These are phyloP conservation scores for Cyberlindnera galapagoensis DNA, from an alignment of 805 yeast genomes.

Conservation along the genomic window DNA sequence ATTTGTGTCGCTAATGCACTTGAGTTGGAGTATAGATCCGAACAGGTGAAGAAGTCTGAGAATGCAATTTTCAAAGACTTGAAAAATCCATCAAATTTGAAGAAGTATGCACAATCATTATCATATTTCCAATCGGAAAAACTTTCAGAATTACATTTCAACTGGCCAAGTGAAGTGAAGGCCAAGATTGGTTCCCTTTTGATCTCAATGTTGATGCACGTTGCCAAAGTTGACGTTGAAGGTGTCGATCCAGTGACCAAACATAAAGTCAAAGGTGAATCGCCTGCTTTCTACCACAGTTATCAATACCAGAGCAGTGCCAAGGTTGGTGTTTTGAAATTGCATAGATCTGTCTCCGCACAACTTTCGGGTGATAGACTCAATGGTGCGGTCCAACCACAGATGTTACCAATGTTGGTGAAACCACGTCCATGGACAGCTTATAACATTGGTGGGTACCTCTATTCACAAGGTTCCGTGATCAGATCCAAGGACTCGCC, in stretches of 20 bases:
- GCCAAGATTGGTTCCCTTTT: conserved; percentile 81
- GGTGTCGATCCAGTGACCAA: conserved; percentile 81
- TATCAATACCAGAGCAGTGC: conserved; percentile 77
- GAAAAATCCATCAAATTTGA: conserved; percentile 30
- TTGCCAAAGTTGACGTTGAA: conserved; percentile 73
- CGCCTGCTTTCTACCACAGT: conserved; percentile 88
- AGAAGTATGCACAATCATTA: conserved; percentile 20
- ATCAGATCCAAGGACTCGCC: conserved; percentile 80
- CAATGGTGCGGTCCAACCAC: conserved; percentile 71
- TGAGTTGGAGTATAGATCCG: conserved; percentile 77
- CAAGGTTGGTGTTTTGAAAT: conserved; percentile 71
- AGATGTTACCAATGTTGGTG: conserved; percentile 85
- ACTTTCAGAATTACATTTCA: conserved; percentile 30
- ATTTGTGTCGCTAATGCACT: conserved; percentile 76
- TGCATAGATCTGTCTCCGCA: conserved; percentile 63
- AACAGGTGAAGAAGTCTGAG: conserved; percentile 52
- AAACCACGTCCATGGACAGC: conserved; percentile 86
- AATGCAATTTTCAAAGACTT: conserved; percentile 46
- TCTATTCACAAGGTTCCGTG: conserved; percentile 53
- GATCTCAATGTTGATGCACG: conserved; percentile 67
- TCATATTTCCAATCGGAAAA: conserved; percentile 30
- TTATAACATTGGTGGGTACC: conserved; percentile 81
- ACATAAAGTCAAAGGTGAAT: conserved; percentile 55
- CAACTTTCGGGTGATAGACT: conserved; percentile 62
- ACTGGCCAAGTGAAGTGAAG: conserved; percentile 51